Percentiles rank a stretch among this genome's conserved stretches.
Evolutionary conservation across 2,329 filamentous ascomycete genomes (phyloP).

Genomic region (Neocatenulostroma microsporum): DNA sequence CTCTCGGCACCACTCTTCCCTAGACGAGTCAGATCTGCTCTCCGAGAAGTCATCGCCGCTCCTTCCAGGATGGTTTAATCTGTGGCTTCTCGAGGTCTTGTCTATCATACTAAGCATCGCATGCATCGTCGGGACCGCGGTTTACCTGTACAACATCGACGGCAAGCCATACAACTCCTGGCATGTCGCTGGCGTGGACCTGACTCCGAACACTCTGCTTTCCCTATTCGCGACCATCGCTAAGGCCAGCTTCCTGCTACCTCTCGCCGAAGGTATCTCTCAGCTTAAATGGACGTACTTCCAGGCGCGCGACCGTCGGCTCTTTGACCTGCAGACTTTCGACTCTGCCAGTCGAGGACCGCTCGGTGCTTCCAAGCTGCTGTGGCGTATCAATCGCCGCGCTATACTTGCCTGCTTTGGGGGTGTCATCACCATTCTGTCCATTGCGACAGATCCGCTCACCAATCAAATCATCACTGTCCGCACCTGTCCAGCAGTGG

Average conservation of each 20-base stretch:
- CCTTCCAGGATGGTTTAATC: too few relatives aligned
- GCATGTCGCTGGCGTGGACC: not conserved
- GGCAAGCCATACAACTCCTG: not conserved
- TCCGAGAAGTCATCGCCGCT: too few relatives aligned
- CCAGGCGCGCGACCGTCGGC: constrained; percentile 1
- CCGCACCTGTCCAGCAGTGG: too few relatives aligned
- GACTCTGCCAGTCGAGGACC: not conserved
- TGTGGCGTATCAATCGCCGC: not conserved
- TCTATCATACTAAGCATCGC: not conserved
- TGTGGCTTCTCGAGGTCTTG: not conserved
- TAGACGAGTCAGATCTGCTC: too few relatives aligned
- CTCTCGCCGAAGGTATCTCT: constrained; percentile 10
- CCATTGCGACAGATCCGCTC: too few relatives aligned
- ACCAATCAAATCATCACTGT: too few relatives aligned
- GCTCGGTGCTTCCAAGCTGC: not conserved
- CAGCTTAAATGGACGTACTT: constrained; percentile 15
- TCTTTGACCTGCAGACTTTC: not conserved
- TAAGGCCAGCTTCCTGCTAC: constrained; percentile 11
- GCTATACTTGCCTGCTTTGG: too few relatives aligned
- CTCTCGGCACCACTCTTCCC: too few relatives aligned
- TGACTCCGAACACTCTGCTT: constrained; percentile 13
- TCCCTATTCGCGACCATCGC: constrained; percentile 6
- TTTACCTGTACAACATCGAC: not conserved
- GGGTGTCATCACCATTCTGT: too few relatives aligned
- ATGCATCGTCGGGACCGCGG: not conserved